Evolutionary conservation across 139 green algal species (phyloP).

Genomic region (Volvox reticuliferus): DNA sequence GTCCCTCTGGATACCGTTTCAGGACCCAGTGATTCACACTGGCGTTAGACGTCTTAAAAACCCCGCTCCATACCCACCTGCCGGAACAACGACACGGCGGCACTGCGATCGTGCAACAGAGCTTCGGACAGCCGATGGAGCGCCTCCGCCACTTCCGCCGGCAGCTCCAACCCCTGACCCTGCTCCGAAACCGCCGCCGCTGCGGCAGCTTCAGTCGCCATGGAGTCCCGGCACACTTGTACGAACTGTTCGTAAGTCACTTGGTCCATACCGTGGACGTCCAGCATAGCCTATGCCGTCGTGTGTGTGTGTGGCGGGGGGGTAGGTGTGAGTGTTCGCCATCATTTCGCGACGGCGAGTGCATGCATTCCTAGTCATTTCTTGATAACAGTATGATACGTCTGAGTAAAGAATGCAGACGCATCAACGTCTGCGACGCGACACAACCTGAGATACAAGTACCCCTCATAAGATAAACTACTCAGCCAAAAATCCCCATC

Average conservation of each 20-base stretch:
- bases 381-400: no score
- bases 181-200: background rate
- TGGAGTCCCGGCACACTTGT: conserved; percentile 23
- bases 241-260: conserved; percentile 51
- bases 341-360: no score
- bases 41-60: background rate
- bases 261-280: conserved; percentile 41
- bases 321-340: background rate
- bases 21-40: no score
- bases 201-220: conserved; percentile 41
- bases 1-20: no score
- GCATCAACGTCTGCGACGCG: no score
- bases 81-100: conserved; percentile 12
- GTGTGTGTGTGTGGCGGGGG: background rate
- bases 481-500: no score
- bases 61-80: background rate
- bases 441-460: no score
- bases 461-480: no score
- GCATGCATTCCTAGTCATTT: no score
- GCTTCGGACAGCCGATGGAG: conserved; percentile 8
- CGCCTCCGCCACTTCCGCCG: conserved; percentile 1
- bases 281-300: conserved; percentile 51
- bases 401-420: no score
- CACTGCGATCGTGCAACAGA: background rate
- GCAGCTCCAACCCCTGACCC: background rate